Percentiles rank a stretch among this genome's conserved stretches.
Evolutionary conservation across 768 basidiomycete species (phyloP).

Genomic region (Trametes coccinea): DNA sequence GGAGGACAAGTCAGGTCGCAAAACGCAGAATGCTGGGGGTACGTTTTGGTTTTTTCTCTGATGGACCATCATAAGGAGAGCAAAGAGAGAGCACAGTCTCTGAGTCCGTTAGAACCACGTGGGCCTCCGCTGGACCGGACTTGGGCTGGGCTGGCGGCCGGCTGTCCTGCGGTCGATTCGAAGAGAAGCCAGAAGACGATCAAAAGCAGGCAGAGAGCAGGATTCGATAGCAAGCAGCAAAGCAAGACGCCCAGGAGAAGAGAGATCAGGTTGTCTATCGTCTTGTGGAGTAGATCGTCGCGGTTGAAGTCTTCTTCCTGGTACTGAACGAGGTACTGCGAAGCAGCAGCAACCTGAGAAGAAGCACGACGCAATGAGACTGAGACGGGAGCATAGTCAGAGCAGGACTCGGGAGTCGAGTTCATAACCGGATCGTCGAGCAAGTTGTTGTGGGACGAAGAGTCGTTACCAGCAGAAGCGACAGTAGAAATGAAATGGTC

Average conservation of each 20-base stretch:
- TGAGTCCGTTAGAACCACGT: too few species aligned
- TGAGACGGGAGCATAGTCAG: not conserved
- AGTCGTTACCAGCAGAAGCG: not conserved
- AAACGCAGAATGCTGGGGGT: too few species aligned
- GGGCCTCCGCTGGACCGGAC: too few species aligned
- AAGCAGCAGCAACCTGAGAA: not conserved
- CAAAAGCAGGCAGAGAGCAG: slow-evolving; percentile 1
- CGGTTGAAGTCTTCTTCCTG: not conserved
- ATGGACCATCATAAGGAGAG: too few species aligned
- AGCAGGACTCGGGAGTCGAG: not conserved
- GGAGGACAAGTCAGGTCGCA: too few species aligned
- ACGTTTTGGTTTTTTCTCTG: too few species aligned
- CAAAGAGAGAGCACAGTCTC: too few species aligned
- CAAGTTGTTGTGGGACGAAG: not conserved
- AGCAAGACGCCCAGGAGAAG: slow-evolving; percentile 2
- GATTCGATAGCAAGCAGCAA: not conserved
- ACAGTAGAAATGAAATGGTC: not conserved
- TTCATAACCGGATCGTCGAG: not conserved
- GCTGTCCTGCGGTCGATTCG: too few species aligned
- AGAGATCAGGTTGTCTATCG: not conserved
- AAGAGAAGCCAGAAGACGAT: not conserved
- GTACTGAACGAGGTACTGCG: not conserved
- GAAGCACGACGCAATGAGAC: not conserved
- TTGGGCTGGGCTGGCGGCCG: too few species aligned
- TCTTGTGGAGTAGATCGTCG: not conserved